Conservation (phyloP, 306 rosid genomes). For the Medicago ruthenica region DNA sequence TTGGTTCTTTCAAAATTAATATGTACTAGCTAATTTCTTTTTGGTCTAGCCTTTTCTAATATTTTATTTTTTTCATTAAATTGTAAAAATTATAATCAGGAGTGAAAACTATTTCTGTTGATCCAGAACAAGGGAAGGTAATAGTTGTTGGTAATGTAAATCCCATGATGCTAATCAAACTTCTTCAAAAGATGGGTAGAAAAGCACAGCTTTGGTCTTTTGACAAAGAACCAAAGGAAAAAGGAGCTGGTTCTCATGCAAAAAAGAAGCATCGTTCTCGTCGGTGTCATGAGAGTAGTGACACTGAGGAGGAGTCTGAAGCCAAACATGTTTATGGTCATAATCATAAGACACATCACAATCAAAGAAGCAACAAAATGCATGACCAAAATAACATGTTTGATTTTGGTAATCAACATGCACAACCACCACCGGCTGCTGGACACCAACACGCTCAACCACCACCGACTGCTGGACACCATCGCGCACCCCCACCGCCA, state of each 20-base stretch:
- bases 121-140: conserved; percentile 36
- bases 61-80: not conserved
- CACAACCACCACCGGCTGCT: not conserved
- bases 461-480: too few species aligned
- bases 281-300: not conserved
- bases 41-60: not conserved
- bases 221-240: conserved; percentile 17
- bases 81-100: conserved; percentile 24
- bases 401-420: not conserved
- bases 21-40: not conserved
- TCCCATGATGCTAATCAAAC: conserved; percentile 25
- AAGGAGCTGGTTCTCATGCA: not conserved
- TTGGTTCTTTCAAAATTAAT: too few species aligned
- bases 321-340: not conserved
- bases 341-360: not conserved
- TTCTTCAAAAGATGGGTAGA: conserved; percentile 37
- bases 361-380: not conserved
- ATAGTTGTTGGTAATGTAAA: conserved; percentile 30
- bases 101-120: conserved; percentile 32
- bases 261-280: not conserved
- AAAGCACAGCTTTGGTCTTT: conserved; percentile 37
- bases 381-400: not conserved
- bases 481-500: too few species aligned
- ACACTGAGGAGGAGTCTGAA: not conserved
- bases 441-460: not conserved